Base-by-base conservation (phyloP, 176 grass and related monocot species). In the Rhynchospora tenuis region DNA sequence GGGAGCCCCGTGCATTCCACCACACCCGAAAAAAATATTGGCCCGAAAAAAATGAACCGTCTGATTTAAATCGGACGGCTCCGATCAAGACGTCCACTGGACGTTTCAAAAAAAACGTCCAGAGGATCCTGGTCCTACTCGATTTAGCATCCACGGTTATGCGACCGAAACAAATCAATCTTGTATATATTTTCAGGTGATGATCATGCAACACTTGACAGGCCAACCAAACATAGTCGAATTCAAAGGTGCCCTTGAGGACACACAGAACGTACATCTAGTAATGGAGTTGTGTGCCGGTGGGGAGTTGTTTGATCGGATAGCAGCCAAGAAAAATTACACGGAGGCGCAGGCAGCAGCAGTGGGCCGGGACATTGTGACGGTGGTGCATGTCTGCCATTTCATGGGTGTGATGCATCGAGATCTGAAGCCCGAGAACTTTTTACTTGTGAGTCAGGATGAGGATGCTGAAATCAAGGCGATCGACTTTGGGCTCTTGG, bases 331-430 rank as follows among this genome's bases (percentile, higher is more conserved):
- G 78, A 78, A 78, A 14, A 63, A 61, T 57, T 89, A 89, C 77
- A 58, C 87, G 33, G 87, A 89, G 83, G 27, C 16, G 3, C 23
- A 76, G 67, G 87, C 83, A 26, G 73, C 83, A 16, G 75, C 63
- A 10, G 42, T 82, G 6, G 73, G 61, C 75, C 57, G 87, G 26
- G 26, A 84, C 64, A 83, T 89, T 6, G 64, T 89, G 24, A 89
- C 52, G 19, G 77, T 89, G 2, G 83, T 89, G 17, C 22, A 85
- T 56, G 77, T 57, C 15, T 89, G 87, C 66, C 87, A 89, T 80
- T 89, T 85, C 57, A 89, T 89, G 87, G 83, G 87, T 17, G 83
- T 89, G 7, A 78, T 89, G 64, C 87, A 85, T 64, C 46, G 87
- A 11, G 87, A 89, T 45, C 62, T 89, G 22, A 85, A 89, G 78